Evolutionary conservation across 1,284 basidiomycete genomes (phyloP).

Genomic region (Boletus semigastroideus): DNA sequence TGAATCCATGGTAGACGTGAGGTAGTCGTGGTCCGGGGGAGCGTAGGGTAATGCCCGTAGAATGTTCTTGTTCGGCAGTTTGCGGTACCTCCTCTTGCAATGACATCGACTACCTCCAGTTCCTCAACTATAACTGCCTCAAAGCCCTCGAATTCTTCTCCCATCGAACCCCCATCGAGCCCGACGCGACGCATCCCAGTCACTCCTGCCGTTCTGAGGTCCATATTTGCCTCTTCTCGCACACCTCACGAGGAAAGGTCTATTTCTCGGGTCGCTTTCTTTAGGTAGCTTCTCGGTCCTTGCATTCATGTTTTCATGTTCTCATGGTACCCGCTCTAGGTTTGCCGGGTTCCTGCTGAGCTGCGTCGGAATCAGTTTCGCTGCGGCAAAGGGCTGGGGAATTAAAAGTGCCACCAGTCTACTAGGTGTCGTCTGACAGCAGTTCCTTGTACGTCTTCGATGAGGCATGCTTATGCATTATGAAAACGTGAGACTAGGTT

Average conservation of each 20-base stretch:
- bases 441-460: background rate
- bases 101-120: constrained; percentile 52
- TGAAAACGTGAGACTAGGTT: constrained; percentile 29
- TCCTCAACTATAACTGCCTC: constrained; percentile 48
- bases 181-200: constrained; percentile 66
- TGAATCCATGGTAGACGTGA: constrained; percentile 11
- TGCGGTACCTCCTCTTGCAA: constrained; percentile 16
- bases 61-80: constrained; percentile 20
- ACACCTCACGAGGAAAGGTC: constrained; percentile 76
- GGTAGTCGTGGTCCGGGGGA: constrained; percentile 1
- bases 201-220: constrained; percentile 73
- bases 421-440: constrained; percentile 57
- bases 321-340: constrained; percentile 36
- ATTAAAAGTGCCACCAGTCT: constrained; percentile 61
- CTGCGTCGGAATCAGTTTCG: constrained; percentile 72
- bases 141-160: constrained; percentile 42
- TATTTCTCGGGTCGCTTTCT: constrained; percentile 79
- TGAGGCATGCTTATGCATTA: background rate
- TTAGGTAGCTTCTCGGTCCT: constrained; percentile 49
- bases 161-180: constrained; percentile 22
- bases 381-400: constrained; percentile 65
- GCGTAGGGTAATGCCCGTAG: background rate
- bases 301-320: background rate
- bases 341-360: constrained; percentile 79
- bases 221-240: constrained; percentile 80